A percentile compares a stretch with the other conserved stretches of the same genome.
Evolutionary conservation across 1,284 basidiomycete genomes (phyloP).

Genomic region (Cutaneotrichosporon daszewskae): DNA sequence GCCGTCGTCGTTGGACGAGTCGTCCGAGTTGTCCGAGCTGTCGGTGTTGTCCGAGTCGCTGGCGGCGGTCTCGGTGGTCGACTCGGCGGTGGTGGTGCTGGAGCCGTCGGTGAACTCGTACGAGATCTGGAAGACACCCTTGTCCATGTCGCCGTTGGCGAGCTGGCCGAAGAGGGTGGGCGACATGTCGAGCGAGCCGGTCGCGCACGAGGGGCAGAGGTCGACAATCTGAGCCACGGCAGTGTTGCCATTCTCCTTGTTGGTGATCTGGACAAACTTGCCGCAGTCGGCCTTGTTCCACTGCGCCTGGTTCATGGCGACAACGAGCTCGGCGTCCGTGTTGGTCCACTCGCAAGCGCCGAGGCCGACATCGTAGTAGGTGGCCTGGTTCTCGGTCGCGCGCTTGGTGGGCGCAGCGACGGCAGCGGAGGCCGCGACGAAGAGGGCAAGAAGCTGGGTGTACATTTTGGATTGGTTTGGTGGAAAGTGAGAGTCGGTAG

Average conservation of each 20-base stretch:
- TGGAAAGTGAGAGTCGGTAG: no score
- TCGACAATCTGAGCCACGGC: conserved; percentile 60
- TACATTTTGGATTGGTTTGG: no score
- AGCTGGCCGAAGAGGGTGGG: conserved; percentile 46
- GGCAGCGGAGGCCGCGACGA: no score
- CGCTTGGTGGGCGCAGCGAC: no score
- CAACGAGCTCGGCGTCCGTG: conserved; percentile 30
- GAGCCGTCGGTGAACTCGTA: no score
- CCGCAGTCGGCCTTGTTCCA: conserved; percentile 44
- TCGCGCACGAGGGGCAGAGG: conserved; percentile 45
- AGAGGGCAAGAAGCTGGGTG: no score
- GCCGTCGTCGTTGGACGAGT: no score
- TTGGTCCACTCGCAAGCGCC: conserved; percentile 37
- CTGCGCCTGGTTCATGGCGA: conserved; percentile 35
- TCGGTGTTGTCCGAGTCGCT: background rate
- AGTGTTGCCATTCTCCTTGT: conserved; percentile 55
- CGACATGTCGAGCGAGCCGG: conserved; percentile 51
- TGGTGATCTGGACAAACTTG: conserved; percentile 60
- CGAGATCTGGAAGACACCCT: conserved; percentile 41
- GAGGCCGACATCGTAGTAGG: conserved; percentile 41
- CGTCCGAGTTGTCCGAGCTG: no score
- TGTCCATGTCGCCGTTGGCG: conserved; percentile 28
- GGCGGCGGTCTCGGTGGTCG: background rate
- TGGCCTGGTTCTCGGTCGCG: no score
- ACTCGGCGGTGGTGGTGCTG: no score